These are phyloP conservation scores for Hansfordia pulvinata DNA, from an alignment of 2,329 filamentous ascomycete species.

Conservation along the genomic window DNA sequence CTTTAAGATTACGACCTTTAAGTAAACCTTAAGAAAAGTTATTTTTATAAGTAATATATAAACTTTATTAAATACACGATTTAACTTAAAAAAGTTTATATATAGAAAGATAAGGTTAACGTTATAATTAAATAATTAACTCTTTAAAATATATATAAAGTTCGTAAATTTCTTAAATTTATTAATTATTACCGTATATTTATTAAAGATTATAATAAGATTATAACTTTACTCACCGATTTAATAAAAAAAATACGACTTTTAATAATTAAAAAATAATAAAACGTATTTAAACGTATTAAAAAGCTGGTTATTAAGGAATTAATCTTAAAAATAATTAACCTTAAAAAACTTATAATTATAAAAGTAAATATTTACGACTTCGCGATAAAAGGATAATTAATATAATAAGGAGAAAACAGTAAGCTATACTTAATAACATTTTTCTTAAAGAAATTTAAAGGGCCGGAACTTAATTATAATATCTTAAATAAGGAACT, in stretches of 20 bases:
- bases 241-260: slow-evolving; percentile 5
- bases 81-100: slow-evolving; percentile 8
- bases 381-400: slow-evolving; percentile 3
- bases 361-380: slow-evolving; percentile 12
- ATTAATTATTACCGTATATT: slow-evolving; percentile 18
- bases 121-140: slow-evolving; percentile 11
- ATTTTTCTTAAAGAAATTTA: slow-evolving; percentile 7
- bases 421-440: slow-evolving; percentile 4
- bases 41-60: slow-evolving; percentile 14
- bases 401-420: slow-evolving; percentile 1
- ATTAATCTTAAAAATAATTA: not conserved
- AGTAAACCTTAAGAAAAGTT: slow-evolving; percentile 13
- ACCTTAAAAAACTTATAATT: slow-evolving; percentile 3
- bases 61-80: slow-evolving; percentile 18
- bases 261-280: not conserved
- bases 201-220: slow-evolving; percentile 10
- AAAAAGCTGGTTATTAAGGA: not conserved
- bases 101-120: slow-evolving; percentile 12
- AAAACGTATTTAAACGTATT: slow-evolving; percentile 1
- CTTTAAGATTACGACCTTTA: slow-evolving; percentile 2
- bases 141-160: slow-evolving; percentile 7
- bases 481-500: slow-evolving; percentile 21
- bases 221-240: slow-evolving; percentile 6
- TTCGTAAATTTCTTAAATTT: slow-evolving; percentile 17
- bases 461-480: slow-evolving; percentile 13